phyloP scores from a whole-genome alignment of 768 basidiomycete genomes.

The Trametes punicea region DNA sequence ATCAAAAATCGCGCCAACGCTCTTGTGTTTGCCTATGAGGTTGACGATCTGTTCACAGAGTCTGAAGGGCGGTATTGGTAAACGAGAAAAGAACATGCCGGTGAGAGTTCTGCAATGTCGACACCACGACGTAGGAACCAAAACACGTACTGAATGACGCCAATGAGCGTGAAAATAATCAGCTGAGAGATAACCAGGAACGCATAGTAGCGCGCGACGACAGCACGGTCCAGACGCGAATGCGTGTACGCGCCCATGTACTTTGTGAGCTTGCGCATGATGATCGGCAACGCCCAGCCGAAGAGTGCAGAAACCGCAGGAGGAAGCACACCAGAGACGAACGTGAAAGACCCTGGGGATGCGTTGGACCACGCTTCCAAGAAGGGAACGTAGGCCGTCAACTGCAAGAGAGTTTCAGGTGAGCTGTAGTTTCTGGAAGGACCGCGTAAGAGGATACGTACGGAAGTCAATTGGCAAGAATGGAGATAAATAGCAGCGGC shows the following conservation, averaged over 20 bases:
- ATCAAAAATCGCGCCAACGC: constrained; percentile 43
- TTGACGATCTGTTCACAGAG: constrained; percentile 41
- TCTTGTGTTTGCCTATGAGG: constrained; percentile 47
- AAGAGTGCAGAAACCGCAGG: constrained; percentile 86
- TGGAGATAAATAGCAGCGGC: constrained; percentile 85
- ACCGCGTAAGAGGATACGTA: constrained; percentile 33
- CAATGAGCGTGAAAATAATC: constrained; percentile 90
- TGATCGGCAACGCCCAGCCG: constrained; percentile 84
- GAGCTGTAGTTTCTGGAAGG: background rate
- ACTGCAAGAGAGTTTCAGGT: constrained; percentile 35
- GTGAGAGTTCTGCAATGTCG: background rate
- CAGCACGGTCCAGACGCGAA: constrained; percentile 83
- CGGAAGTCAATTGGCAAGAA: constrained; percentile 87
- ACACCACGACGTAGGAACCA: constrained; percentile 26
- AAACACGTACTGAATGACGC: constrained; percentile 72
- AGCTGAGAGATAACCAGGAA: constrained; percentile 94
- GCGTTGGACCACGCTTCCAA: constrained; percentile 64
- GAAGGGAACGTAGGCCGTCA: constrained; percentile 70
- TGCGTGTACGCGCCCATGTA: constrained; percentile 72
- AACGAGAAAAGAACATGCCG: background rate
- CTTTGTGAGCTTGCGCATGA: constrained; percentile 79
- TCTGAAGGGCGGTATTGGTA: too few species aligned
- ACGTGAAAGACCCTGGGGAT: constrained; percentile 67
- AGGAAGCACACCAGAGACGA: constrained; percentile 91
- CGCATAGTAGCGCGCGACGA: constrained; percentile 87